Conservation (phyloP, 768 basidiomycete genomes). For the Macrolepiota albuminosa region DNA sequence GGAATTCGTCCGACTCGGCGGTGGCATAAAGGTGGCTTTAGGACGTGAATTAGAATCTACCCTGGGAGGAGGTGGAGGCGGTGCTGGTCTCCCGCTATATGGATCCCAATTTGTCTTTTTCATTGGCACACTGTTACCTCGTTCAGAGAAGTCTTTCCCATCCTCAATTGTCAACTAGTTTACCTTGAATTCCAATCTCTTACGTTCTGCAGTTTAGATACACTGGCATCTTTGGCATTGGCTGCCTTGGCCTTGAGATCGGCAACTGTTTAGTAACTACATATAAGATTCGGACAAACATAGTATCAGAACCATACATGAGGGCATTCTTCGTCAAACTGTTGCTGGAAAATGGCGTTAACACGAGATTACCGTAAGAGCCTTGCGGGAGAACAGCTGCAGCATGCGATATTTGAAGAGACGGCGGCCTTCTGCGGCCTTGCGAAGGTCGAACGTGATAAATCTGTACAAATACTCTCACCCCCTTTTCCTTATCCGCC, state of each 20-base stretch:
- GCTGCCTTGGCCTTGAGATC: constrained; percentile 63
- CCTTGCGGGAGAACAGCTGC: too few relatives aligned
- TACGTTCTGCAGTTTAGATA: constrained; percentile 47
- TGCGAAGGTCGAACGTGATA: background rate
- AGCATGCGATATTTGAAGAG: too few relatives aligned
- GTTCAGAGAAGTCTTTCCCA: background rate
- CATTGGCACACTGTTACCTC: constrained; percentile 40
- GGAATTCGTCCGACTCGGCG: constrained; percentile 12
- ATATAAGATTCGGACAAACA: constrained; percentile 2
- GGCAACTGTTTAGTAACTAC: constrained; percentile 37
- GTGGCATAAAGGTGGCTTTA: constrained; percentile 15
- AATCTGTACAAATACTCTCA: background rate
- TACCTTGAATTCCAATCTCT: constrained; percentile 53
- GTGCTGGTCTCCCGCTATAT: constrained; percentile 47
- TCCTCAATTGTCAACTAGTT: background rate
- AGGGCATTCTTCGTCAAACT: constrained; percentile 19
- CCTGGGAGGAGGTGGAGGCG: constrained; percentile 42
- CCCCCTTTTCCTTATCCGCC: background rate
- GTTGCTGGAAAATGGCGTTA: background rate
- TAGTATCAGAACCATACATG: constrained; percentile 23
- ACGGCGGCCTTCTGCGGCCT: too few relatives aligned
- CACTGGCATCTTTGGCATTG: constrained; percentile 54
- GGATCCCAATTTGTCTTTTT: constrained; percentile 65
- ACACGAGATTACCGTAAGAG: background rate
- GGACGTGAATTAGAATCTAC: constrained; percentile 29